phyloP scores from a whole-genome alignment of 2,329 filamentous ascomycete genomes.

The Phyllosticta capitalensis region DNA sequence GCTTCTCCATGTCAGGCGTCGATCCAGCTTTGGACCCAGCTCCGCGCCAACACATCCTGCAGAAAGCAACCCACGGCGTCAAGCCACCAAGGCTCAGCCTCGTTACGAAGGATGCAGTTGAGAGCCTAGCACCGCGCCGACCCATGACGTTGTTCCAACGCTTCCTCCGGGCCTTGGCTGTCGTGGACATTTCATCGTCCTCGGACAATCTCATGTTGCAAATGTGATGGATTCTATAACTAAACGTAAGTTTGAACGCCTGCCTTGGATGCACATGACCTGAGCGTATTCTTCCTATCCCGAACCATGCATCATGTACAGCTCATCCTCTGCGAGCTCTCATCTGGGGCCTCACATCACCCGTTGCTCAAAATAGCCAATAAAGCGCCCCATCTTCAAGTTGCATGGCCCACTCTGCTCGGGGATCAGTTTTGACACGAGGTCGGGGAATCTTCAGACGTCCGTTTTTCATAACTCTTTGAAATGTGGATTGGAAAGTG shows the following conservation, averaged over 20 bases:
- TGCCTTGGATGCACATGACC: background rate
- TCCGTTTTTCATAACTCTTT: background rate
- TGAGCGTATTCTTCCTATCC: background rate
- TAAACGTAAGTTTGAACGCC: background rate
- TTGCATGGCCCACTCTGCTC: background rate
- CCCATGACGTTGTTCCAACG: slow-evolving; percentile 4
- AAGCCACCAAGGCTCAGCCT: slow-evolving; percentile 20
- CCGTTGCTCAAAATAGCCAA: background rate
- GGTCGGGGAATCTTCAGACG: no score
- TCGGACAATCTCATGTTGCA: background rate
- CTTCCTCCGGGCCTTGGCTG: background rate
- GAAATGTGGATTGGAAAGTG: background rate
- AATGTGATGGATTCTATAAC: background rate
- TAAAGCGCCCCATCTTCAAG: background rate
- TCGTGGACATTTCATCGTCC: background rate
- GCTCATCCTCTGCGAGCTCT: slow-evolving; percentile 4
- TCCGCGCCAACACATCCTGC: slow-evolving; percentile 28
- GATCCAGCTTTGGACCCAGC: slow-evolving; percentile 11
- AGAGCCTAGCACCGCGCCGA: background rate
- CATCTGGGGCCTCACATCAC: background rate
- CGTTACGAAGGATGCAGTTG: slow-evolving; percentile 12
- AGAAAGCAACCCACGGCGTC: slow-evolving; percentile 17
- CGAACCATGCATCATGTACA: slow-evolving; percentile 10
- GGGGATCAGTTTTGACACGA: background rate
- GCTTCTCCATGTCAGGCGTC: slow-evolving; percentile 8